These are phyloP conservation scores for Pichia sp. DNA, from an alignment of 1,139 yeast species.

Conservation along the genomic window DNA sequence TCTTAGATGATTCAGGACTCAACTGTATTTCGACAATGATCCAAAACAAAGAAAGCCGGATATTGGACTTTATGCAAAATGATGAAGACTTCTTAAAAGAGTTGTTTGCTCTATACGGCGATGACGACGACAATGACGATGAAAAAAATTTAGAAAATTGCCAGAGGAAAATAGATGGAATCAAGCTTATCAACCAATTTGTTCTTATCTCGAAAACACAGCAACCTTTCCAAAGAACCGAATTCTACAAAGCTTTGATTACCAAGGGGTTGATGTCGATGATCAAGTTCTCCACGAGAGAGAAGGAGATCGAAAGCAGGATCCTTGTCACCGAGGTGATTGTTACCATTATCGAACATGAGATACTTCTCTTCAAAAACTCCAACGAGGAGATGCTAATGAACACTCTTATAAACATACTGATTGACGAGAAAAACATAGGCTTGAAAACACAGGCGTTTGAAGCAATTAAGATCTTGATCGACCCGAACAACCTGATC, in stretches of 20 bases:
- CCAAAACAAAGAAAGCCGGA: constrained; percentile 63
- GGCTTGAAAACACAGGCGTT: constrained; percentile 79
- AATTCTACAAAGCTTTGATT: constrained; percentile 61
- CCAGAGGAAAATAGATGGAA: constrained; percentile 59
- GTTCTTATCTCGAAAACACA: constrained; percentile 68
- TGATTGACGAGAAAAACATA: constrained; percentile 59
- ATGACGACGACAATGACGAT: constrained; percentile 28
- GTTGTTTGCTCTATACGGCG: constrained; percentile 51
- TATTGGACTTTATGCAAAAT: constrained; percentile 62
- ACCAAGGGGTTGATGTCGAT: constrained; percentile 66
- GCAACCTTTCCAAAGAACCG: constrained; percentile 58
- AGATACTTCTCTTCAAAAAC: constrained; percentile 57
- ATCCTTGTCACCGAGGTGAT: constrained; percentile 79
- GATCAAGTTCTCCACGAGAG: constrained; percentile 66
- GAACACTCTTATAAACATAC: constrained; percentile 53
- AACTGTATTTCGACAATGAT: constrained; percentile 62
- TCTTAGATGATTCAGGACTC: constrained; percentile 75
- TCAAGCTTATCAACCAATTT: constrained; percentile 76
- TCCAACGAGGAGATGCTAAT: constrained; percentile 54
- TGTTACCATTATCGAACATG: constrained; percentile 79
- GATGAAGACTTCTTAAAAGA: constrained; percentile 45
- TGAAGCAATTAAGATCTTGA: constrained; percentile 71
- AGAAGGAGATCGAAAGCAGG: constrained; percentile 47
- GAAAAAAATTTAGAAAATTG: constrained; percentile 22
- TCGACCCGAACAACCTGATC: constrained; percentile 45